These are phyloP conservation scores for Botrytis byssoidea DNA, from an alignment of 2,329 filamentous ascomycete species.

Conservation along the genomic window DNA sequence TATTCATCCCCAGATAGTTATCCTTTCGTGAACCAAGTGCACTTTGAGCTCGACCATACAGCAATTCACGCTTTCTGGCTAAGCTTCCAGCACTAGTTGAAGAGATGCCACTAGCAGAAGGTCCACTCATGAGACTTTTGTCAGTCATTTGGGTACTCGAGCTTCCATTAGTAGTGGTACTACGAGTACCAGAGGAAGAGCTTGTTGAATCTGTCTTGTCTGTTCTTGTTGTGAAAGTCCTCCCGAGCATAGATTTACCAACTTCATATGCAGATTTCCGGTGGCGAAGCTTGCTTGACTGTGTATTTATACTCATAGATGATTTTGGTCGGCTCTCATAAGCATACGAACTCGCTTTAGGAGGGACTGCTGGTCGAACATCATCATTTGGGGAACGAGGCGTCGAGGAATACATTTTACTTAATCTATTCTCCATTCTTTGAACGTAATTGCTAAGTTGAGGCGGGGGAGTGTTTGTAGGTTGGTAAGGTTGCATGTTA, in stretches of 20 bases:
- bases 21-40: conserved; percentile 60
- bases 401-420: conserved; percentile 35
- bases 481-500: conserved; percentile 36
- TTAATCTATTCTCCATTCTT: conserved; percentile 81
- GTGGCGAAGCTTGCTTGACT: conserved; percentile 51
- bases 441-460: conserved; percentile 84
- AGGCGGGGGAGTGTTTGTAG: conserved; percentile 58
- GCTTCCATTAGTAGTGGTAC: conserved; percentile 61
- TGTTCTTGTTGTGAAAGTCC: conserved; percentile 87
- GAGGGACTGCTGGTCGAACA: conserved; percentile 38
- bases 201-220: conserved; percentile 70
- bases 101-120: conserved; percentile 86
- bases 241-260: conserved; percentile 64
- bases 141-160: conserved; percentile 75
- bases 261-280: conserved; percentile 80
- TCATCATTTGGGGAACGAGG: conserved; percentile 28
- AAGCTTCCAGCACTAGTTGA: conserved; percentile 94
- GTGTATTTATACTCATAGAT: conserved; percentile 48
- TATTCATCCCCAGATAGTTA: conserved; percentile 33
- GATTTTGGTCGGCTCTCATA: conserved; percentile 53
- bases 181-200: conserved; percentile 70
- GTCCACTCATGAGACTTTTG: conserved; percentile 89
- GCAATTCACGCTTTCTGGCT: conserved; percentile 64
- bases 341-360: conserved; percentile 49
- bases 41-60: conserved; percentile 58